A percentile compares a stretch with the other conserved stretches of the same genome.
phyloP scores from a whole-genome alignment of 345 rosid genomes.

The Physaria fendleri region DNA sequence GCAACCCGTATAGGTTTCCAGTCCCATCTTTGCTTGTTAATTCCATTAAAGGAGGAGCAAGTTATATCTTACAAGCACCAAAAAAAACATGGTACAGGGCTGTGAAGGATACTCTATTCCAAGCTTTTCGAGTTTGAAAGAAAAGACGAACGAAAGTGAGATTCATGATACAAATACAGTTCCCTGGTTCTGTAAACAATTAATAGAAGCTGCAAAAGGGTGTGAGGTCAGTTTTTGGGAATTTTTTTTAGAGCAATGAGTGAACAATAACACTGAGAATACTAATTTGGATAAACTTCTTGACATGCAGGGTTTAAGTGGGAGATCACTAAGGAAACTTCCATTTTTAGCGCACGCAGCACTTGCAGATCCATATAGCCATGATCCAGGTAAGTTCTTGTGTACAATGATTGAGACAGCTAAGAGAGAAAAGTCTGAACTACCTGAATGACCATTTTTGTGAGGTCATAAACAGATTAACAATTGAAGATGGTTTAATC shows the following conservation, averaged over 20 bases:
- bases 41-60: neutral
- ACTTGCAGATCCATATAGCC: constrained; percentile 50
- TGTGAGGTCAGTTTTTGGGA: constrained; percentile 58
- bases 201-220: constrained; percentile 76
- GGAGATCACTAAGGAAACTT: constrained; percentile 85
- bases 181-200: constrained; percentile 38
- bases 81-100: constrained; percentile 39
- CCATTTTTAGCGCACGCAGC: constrained; percentile 84
- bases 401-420: constrained; percentile 65
- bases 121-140: constrained; percentile 53
- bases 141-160: constrained; percentile 38
- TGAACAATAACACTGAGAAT: neutral
- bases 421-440: constrained; percentile 58
- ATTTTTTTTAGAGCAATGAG: neutral
- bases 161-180: constrained; percentile 38
- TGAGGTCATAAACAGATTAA: constrained; percentile 3
- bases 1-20: neutral
- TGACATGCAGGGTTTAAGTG: constrained; percentile 71
- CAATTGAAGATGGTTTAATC: neutral
- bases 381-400: constrained; percentile 62
- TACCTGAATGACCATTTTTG: constrained; percentile 44
- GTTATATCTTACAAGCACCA: constrained; percentile 3
- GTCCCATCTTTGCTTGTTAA: neutral
- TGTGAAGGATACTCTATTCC: constrained; percentile 43
- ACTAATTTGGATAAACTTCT: neutral